phyloP scores from a whole-genome alignment of 345 rosid genomes.

The Bruguiera sexangula region DNA sequence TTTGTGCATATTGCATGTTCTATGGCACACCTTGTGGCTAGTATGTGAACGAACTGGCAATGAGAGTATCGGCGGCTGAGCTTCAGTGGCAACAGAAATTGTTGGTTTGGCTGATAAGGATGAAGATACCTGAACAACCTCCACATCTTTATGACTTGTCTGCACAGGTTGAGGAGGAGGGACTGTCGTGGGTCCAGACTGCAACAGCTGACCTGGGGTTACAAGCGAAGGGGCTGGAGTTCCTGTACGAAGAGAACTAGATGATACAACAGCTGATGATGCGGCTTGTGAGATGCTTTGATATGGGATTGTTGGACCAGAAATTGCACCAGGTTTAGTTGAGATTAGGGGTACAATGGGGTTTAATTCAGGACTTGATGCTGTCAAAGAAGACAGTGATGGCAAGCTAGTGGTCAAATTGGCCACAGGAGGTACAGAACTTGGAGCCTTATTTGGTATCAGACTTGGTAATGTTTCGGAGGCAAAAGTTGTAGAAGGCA shows the following conservation, averaged over 20 bases:
- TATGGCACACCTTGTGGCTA: constrained; percentile 40
- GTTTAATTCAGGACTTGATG: constrained; percentile 46
- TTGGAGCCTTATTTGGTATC: constrained; percentile 44
- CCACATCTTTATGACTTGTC: constrained; percentile 58
- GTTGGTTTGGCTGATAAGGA: constrained; percentile 48
- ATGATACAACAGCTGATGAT: constrained; percentile 37
- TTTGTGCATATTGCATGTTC: too few relatives aligned
- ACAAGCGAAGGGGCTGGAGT: constrained; percentile 48
- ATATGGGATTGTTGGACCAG: constrained; percentile 45
- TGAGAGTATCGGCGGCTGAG: constrained; percentile 81
- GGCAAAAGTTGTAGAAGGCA: constrained; percentile 48
- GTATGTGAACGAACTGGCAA: constrained; percentile 62
- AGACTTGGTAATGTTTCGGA: constrained; percentile 55
- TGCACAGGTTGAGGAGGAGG: constrained; percentile 44
- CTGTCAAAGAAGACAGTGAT: constrained; percentile 45
- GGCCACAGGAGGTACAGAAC: constrained; percentile 43
- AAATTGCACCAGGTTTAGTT: constrained; percentile 41
- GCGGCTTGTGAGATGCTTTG: constrained; percentile 42
- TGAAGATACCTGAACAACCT: constrained; percentile 61
- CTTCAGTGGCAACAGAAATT: constrained; percentile 39
- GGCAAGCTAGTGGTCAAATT: constrained; percentile 43
- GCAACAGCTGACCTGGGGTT: constrained; percentile 76
- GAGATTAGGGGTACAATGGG: constrained; percentile 38
- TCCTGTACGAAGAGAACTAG: constrained; percentile 45
- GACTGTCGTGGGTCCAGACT: constrained; percentile 44